A percentile compares a stretch with the other conserved stretches of the same genome.
Evolutionary conservation across 805 yeast species (phyloP).

Genomic region (Starmerella vitae): DNA sequence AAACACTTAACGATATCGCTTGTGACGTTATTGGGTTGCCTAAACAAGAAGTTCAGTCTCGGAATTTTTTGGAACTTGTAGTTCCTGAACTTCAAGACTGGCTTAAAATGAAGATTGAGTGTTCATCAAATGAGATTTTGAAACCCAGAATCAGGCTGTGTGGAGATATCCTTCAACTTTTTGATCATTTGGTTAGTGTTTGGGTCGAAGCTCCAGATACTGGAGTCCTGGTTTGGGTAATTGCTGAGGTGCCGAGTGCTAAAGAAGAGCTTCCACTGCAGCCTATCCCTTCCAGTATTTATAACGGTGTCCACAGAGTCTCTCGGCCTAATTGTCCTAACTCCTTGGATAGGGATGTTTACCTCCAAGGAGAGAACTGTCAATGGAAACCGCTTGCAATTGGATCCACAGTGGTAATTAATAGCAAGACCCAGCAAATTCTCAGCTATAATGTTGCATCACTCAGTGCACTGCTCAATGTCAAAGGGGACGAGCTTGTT

Average conservation of each 20-base stretch:
- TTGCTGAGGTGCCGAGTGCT: slow-evolving; percentile 49
- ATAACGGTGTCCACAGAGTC: slow-evolving; percentile 3
- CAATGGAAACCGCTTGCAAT: slow-evolving; percentile 10
- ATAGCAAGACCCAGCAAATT: slow-evolving; percentile 27
- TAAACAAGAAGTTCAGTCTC: slow-evolving; percentile 43
- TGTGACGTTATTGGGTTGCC: slow-evolving; percentile 77
- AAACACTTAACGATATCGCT: slow-evolving; percentile 81
- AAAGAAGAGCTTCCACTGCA: neutral
- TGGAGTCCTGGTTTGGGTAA: slow-evolving; percentile 56
- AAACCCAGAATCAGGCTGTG: slow-evolving; percentile 2
- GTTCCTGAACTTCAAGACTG: slow-evolving; percentile 6
- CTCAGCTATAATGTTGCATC: slow-evolving; percentile 25
- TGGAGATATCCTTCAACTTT: slow-evolving; percentile 11
- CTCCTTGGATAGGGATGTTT: neutral
- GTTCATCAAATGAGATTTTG: neutral
- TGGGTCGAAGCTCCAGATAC: slow-evolving; percentile 62
- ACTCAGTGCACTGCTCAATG: slow-evolving; percentile 17
- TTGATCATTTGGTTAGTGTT: slow-evolving; percentile 40
- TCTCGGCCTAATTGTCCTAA: neutral
- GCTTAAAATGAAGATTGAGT: slow-evolving; percentile 2
- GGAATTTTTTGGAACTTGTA: slow-evolving; percentile 57
- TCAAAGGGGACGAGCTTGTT: slow-evolving; percentile 2
- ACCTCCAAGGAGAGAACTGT: slow-evolving; percentile 2
- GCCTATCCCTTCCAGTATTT: neutral
- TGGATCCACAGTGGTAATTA: slow-evolving; percentile 10